These are phyloP conservation scores for Erysimum pusillum DNA, from an alignment of 441 rosid genomes.

Conservation along the genomic window DNA sequence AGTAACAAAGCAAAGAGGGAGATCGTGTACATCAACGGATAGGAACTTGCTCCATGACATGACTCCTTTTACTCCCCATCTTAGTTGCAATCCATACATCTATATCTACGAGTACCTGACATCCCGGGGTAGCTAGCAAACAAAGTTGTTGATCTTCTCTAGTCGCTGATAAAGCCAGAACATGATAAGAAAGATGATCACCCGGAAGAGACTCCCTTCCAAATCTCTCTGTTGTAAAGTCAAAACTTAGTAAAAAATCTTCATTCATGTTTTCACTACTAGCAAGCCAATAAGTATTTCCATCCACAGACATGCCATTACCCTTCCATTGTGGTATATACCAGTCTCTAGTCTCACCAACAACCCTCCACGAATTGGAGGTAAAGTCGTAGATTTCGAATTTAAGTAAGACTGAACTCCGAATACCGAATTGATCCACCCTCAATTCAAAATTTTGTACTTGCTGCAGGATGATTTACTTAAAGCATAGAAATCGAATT, in stretches of 20 bases:
- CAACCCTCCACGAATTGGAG: conserved; percentile 29
- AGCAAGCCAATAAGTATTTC: conserved; percentile 18
- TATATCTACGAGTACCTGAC: not conserved
- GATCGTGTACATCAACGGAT: too few relatives aligned
- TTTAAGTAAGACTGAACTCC: not conserved
- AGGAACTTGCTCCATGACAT: conserved; percentile 24
- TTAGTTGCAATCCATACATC: conserved; percentile 16
- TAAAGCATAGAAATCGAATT: not conserved
- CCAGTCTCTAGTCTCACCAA: conserved; percentile 13
- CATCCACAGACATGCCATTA: conserved; percentile 8
- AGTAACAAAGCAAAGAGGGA: not conserved
- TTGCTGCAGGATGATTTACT: not conserved
- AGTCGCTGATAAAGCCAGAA: not conserved
- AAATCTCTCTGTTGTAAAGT: conserved; percentile 25
- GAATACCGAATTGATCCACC: not conserved
- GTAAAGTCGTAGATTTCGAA: conserved; percentile 25
- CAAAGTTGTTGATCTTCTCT: conserved; percentile 26
- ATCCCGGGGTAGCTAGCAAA: not conserved
- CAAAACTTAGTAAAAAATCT: not conserved
- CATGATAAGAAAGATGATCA: not conserved
- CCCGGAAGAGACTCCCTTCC: not conserved
- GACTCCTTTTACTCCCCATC: not conserved
- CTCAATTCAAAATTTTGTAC: conserved; percentile 25
- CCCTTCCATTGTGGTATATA: not conserved
- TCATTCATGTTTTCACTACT: not conserved